These are phyloP conservation scores for Cyclostephanos tholiformis DNA, from an alignment of 108 stramenopile species.

Conservation along the genomic window DNA sequence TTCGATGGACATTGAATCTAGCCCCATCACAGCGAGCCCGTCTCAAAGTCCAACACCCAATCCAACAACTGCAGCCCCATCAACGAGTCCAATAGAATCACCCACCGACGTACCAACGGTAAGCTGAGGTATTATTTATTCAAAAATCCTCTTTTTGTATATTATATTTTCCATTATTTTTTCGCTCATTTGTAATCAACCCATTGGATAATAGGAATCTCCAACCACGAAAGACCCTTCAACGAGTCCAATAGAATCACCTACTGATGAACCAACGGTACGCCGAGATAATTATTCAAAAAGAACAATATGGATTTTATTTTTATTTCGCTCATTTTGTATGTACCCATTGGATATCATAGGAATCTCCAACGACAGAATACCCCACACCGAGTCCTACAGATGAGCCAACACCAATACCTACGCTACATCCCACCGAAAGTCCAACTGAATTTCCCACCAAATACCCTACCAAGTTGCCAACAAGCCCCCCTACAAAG, in stretches of 20 bases:
- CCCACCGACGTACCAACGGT: neutral
- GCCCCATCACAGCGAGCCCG: neutral
- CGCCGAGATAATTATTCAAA: neutral
- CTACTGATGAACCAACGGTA: neutral
- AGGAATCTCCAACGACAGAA: slow-evolving; percentile 12
- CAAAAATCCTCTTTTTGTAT: too few relatives aligned
- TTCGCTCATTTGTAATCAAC: neutral
- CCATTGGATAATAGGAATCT: neutral
- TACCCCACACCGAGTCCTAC: neutral
- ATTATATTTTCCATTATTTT: too few relatives aligned
- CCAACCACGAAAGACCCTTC: slow-evolving; percentile 12
- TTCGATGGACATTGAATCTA: neutral
- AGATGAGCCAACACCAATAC: slow-evolving; percentile 10
- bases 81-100: neutral
- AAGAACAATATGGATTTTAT: too few relatives aligned
- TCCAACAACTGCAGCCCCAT: slow-evolving; percentile 10
- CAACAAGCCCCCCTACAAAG: slow-evolving; percentile 38
- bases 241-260: too few relatives aligned
- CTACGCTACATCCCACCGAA: slow-evolving; percentile 26
- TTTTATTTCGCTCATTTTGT: neutral
- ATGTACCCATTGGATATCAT: neutral
- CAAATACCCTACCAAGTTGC: slow-evolving; percentile 27
- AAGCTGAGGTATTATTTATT: neutral
- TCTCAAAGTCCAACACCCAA: slow-evolving; percentile 3
- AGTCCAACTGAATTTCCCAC: slow-evolving; percentile 40